These are phyloP conservation scores for Blastobotrys arbuscula DNA, from an alignment of 1,139 yeast species.

Conservation along the genomic window DNA sequence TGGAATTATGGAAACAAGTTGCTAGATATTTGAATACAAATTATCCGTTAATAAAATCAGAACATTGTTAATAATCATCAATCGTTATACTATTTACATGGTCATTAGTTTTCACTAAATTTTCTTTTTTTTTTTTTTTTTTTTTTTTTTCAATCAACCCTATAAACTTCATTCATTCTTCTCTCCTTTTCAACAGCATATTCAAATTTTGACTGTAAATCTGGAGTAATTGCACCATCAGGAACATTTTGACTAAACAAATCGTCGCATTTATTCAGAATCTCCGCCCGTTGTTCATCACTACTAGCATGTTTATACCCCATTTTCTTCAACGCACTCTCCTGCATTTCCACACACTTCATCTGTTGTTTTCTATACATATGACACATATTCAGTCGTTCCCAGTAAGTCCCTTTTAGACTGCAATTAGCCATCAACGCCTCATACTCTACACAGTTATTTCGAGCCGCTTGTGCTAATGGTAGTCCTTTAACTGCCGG, in stretches of 20 bases:
- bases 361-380: constrained; percentile 14
- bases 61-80: too few relatives aligned
- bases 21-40: constrained; percentile 20
- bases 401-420: constrained; percentile 25
- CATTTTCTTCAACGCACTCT: constrained; percentile 30
- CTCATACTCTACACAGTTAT: constrained; percentile 33
- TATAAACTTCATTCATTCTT: constrained; percentile 7
- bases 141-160: constrained; percentile 2
- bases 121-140: neutral
- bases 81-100: neutral
- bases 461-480: constrained; percentile 29
- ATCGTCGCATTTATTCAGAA: constrained; percentile 34
- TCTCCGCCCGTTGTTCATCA: constrained; percentile 24
- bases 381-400: constrained; percentile 25
- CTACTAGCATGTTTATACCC: constrained; percentile 30
- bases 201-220: constrained; percentile 19
- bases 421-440: constrained; percentile 28
- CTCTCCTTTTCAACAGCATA: constrained; percentile 21
- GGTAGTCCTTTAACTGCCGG: constrained; percentile 12
- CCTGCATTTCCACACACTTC: constrained; percentile 35
- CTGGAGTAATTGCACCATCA: constrained; percentile 25
- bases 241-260: constrained; percentile 31
- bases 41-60: constrained; percentile 12
- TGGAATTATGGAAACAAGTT: constrained; percentile 45
- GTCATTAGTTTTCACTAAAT: too few relatives aligned